Base-by-base conservation (phyloP, 2,329 filamentous ascomycete genomes). In the Gyromitra esculenta region DNA sequence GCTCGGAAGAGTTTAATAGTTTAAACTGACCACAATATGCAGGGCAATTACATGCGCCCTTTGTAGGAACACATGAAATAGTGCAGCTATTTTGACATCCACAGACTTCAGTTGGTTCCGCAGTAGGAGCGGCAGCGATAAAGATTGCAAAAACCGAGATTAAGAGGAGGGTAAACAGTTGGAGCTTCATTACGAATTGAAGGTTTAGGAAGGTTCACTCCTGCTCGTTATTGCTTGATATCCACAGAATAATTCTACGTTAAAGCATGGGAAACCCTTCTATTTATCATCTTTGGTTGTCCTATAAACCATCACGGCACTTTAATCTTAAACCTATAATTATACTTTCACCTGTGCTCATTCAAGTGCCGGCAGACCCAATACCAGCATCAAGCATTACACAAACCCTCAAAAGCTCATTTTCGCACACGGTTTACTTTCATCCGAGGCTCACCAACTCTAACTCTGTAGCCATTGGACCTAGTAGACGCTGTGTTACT, bases 21-120 rank as follows among this genome's bases (percentile, higher is more conserved):
- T 15, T 15, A 54, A 18, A 50, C 71, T 35, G 43, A 74, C 71
- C 71, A 50, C 71, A 74, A 15, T 25, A 31, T 5, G 37, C 13
- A 8, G 57, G 71, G 25, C 71, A 74, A 56, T 57, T 39, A 15
- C 71, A 74, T 35, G 7, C 7, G 25, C n/a, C n/a, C 15, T n/a
- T 9, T 15, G 11, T 13, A 8, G 64, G 54, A 4, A 13, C 25
- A 15, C 71, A 74, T 7, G 57, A 5, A 21, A 57, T 45, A 1
- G 71, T 74, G 25, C 71, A 69, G 21, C 21, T 35, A 18, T 74
- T 69, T 21, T 37, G 45, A 15, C 71, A 74, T 1, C 35, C 31
- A 11, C 64, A 74, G 9, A 1, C 6, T 3, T n/a, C 4, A 2
- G 35, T 1, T 8, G 64, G 37, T 13, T 48, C 54, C 1, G 63